Conservation (phyloP, 805 yeast species). For the Hanseniaspora clermontiae region DNA sequence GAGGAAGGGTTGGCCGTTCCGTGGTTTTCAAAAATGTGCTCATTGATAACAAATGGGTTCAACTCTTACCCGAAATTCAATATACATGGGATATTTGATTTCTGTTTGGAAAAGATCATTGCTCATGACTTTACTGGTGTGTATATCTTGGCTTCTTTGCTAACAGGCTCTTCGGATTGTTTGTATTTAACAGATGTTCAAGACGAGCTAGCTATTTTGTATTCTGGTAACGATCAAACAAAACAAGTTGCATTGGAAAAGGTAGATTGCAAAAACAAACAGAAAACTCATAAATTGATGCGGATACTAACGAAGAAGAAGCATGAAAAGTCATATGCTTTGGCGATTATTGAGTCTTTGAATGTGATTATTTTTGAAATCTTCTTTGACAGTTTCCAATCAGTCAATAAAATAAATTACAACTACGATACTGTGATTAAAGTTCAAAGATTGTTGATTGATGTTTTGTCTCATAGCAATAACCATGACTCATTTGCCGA, state of each 20-base stretch:
- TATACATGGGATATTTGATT: constrained; percentile 47
- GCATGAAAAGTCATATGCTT: not conserved
- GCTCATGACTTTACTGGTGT: constrained; percentile 46
- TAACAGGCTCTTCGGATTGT: not conserved
- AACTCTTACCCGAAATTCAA: constrained; percentile 44
- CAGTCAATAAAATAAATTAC: not conserved
- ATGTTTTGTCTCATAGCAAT: not conserved
- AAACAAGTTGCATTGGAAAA: not conserved
- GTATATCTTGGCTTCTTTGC: constrained; percentile 46
- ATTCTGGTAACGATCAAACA: not conserved
- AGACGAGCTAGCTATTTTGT: constrained; percentile 1
- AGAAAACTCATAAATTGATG: not conserved
- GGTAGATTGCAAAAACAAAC: not conserved
- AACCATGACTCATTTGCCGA: not conserved
- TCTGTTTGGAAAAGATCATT: constrained; percentile 51
- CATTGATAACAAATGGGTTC: constrained; percentile 64
- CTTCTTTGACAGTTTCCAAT: constrained; percentile 9
- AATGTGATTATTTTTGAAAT: not conserved
- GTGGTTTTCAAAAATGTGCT: constrained; percentile 77
- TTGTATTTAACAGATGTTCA: constrained; percentile 4
- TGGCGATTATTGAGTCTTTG: not conserved
- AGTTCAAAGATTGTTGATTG: not conserved
- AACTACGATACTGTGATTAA: not conserved
- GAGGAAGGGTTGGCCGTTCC: constrained; percentile 71
- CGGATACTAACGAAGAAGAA: not conserved